Conservation (phyloP, 371 early-diverging fungal genomes). For the Batkoa obscura region DNA sequence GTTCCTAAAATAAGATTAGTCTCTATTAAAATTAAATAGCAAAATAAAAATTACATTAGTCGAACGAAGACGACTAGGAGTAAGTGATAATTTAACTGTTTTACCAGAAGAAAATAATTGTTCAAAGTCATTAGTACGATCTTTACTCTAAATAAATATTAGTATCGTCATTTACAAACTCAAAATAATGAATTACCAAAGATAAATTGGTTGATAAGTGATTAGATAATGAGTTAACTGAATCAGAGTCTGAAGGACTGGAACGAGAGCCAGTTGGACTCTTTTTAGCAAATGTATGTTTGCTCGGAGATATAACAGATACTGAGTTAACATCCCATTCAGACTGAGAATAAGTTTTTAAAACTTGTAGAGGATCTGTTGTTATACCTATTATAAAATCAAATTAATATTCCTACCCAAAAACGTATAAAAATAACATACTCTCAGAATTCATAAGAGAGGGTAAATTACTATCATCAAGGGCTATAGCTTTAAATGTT, state of each 20-base stretch:
- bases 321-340: too few species aligned
- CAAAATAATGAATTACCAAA: neutral
- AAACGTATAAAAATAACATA: neutral
- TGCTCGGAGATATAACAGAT: too few species aligned
- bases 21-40: neutral
- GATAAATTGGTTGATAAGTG: constrained; percentile 2
- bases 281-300: too few species aligned
- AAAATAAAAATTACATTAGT: neutral
- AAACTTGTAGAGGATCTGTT: too few species aligned
- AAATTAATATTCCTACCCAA: too few species aligned
- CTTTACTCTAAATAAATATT: neutral
- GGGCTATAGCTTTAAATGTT: neutral
- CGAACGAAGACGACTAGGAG: neutral
- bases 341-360: too few species aligned
- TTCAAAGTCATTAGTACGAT: neutral
- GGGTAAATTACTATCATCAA: neutral
- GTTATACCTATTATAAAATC: too few species aligned
- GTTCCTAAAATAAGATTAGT: neutral
- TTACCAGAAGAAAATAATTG: neutral
- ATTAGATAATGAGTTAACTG: neutral
- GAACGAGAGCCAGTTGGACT: too few species aligned
- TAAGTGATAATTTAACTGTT: constrained; percentile 1
- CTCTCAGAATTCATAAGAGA: neutral
- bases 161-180: neutral
- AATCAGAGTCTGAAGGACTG: neutral